A percentile compares a stretch with the other conserved stretches of the same genome.
Evolutionary conservation across 768 basidiomycete genomes (phyloP).

Genomic region (Auricularia heimuer): DNA sequence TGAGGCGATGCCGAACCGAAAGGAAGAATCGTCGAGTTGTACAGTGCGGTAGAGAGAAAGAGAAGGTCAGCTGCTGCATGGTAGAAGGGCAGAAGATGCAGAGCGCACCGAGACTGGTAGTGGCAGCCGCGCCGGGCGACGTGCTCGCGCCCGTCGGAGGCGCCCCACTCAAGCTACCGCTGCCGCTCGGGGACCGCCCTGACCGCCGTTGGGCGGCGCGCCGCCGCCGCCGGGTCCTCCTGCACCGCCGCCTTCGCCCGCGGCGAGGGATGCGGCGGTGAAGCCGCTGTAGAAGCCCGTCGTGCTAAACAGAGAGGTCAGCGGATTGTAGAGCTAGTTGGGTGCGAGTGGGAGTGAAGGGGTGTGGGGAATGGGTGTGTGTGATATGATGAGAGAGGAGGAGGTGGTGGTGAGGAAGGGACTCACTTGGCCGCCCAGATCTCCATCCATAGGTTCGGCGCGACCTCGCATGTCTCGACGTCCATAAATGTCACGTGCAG

Average conservation of each 20-base stretch:
- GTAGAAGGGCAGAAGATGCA: too few relatives aligned
- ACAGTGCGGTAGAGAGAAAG: too few relatives aligned
- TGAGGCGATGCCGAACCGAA: not conserved
- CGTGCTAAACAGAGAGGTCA: not conserved
- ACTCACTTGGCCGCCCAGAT: not conserved
- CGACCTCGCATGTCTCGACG: not conserved
- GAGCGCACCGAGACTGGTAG: not conserved
- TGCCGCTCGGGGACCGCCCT: not conserved
- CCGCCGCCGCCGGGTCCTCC: too few relatives aligned
- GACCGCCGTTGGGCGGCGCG: too few relatives aligned
- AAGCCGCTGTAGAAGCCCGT: conserved; percentile 1
- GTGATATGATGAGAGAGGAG: not conserved
- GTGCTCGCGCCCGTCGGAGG: not conserved
- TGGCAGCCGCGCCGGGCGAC: not conserved
- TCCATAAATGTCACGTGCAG: conserved; percentile 1
- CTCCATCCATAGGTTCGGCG: not conserved
- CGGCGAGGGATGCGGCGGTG: not conserved
- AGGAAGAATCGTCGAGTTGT: too few relatives aligned
- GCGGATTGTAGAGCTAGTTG: not conserved
- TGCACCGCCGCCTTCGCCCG: not conserved
- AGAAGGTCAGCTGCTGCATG: too few relatives aligned
- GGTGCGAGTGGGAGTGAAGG: too few relatives aligned
- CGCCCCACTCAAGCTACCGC: not conserved
- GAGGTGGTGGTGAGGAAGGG: not conserved
- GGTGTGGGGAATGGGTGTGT: too few relatives aligned